These are phyloP conservation scores for Eimeria acervulina DNA, from an alignment of 169 alveolate species.

Conservation along the genomic window DNA sequence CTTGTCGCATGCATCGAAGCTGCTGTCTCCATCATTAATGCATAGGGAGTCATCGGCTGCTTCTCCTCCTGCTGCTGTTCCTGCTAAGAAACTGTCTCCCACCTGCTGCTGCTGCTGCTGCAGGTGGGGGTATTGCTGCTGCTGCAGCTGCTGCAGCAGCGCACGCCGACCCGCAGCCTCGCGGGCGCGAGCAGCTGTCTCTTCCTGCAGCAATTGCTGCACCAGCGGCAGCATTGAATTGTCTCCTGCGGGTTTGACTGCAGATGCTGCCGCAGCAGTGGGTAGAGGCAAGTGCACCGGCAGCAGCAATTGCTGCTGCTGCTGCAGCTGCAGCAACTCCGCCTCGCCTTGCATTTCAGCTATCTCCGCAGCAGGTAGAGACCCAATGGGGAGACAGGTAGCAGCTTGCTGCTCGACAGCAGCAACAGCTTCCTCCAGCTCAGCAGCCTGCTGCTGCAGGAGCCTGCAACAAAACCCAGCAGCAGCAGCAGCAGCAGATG, in stretches of 20 bases:
- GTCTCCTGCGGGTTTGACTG: not conserved
- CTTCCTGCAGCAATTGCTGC: conserved; percentile 44
- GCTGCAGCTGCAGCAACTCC: conserved; percentile 47
- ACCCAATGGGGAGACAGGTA: not conserved
- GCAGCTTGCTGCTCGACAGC: conserved; percentile 56
- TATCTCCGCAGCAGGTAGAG: not conserved
- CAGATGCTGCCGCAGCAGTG: not conserved
- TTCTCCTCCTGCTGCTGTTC: not conserved
- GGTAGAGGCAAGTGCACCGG: not conserved
- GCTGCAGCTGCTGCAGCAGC: conserved; percentile 75
- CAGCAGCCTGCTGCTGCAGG: conserved; percentile 35
- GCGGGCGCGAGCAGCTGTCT: conserved; percentile 6
- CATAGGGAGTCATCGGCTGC: not conserved
- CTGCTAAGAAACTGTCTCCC: not conserved
- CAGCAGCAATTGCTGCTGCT: conserved; percentile 46
- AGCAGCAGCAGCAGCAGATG: conserved; percentile 46
- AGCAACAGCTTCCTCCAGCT: not conserved
- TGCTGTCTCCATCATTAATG: not conserved
- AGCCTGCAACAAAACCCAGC: conserved; percentile 46
- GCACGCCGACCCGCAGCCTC: conserved; percentile 74
- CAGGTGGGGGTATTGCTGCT: conserved; percentile 1
- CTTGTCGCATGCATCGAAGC: not conserved
- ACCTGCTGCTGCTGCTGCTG: not conserved
- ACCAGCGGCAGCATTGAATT: conserved; percentile 24
- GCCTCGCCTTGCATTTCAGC: not conserved